Evolutionary conservation across 2,329 filamentous ascomycete genomes (phyloP).

Genomic region (Colletotrichum coccodes): DNA sequence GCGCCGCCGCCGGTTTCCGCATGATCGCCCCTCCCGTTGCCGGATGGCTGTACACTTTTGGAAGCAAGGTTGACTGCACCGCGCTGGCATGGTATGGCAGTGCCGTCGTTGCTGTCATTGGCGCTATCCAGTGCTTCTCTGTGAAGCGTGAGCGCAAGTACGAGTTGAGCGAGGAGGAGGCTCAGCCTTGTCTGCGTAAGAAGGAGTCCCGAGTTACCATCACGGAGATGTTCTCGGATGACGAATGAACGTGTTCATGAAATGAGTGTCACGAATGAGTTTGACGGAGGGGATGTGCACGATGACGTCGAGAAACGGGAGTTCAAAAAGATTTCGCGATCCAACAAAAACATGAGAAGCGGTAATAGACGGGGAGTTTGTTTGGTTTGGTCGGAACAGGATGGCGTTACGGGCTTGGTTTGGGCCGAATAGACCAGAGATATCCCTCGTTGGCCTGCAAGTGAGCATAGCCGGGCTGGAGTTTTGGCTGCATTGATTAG

Average conservation of each 20-base stretch:
- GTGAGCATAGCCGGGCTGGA: slow-evolving; percentile 5
- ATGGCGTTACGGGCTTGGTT: slow-evolving; percentile 1
- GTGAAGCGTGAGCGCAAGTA: slow-evolving; percentile 48
- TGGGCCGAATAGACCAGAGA: slow-evolving; percentile 16
- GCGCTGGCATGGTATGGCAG: slow-evolving; percentile 73
- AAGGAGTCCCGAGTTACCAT: slow-evolving; percentile 24
- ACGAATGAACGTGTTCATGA: slow-evolving; percentile 24
- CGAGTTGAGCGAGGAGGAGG: slow-evolving; percentile 21
- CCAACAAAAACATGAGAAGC: slow-evolving; percentile 5
- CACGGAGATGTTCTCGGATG: slow-evolving; percentile 29
- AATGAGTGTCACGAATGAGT: slow-evolving; percentile 6
- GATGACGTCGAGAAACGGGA: background rate
- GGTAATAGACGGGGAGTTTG: slow-evolving; percentile 26
- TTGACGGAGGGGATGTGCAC: background rate
- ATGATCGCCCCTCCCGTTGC: slow-evolving; percentile 74
- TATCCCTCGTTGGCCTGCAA: slow-evolving; percentile 12
- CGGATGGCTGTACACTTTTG: slow-evolving; percentile 71
- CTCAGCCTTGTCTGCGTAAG: slow-evolving; percentile 18
- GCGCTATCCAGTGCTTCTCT: slow-evolving; percentile 69
- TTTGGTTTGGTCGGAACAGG: background rate
- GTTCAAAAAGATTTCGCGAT: slow-evolving; percentile 18
- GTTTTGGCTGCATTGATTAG: slow-evolving; percentile 12
- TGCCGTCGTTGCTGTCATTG: slow-evolving; percentile 64
- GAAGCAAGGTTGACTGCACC: slow-evolving; percentile 67
- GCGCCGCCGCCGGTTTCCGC: slow-evolving; percentile 72